phyloP scores from a whole-genome alignment of 441 rosid genomes.

The Brassica hybrid region DNA sequence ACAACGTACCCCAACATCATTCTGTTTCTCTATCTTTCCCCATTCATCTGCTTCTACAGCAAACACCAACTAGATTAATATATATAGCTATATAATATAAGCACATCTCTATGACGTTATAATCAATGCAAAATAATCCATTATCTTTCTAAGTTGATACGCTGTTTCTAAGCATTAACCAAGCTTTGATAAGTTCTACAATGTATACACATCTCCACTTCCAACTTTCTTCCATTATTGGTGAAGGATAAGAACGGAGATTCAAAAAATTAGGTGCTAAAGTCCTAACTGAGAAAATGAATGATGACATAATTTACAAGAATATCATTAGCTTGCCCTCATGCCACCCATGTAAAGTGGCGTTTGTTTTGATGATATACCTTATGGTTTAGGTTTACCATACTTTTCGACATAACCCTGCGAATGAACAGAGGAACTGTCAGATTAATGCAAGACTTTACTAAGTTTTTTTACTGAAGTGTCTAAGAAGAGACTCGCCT shows the following conservation, averaged over 20 bases:
- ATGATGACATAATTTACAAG: conserved; percentile 33
- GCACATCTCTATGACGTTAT: not conserved
- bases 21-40: not conserved
- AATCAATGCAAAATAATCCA: not conserved
- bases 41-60: conserved; percentile 1
- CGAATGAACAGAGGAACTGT: conserved; percentile 45
- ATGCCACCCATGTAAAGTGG: conserved; percentile 26
- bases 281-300: conserved; percentile 13
- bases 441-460: conserved; percentile 24
- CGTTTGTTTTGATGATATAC: conserved; percentile 29
- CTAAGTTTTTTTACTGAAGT: not conserved
- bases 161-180: conserved; percentile 45
- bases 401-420: conserved; percentile 81
- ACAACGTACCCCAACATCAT: conserved; percentile 16
- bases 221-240: conserved; percentile 33
- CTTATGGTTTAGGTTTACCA: conserved; percentile 70
- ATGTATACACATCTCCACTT: conserved; percentile 30
- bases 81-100: not conserved
- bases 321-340: conserved; percentile 21
- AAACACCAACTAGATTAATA: conserved; percentile 1
- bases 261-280: conserved; percentile 10
- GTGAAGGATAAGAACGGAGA: conserved; percentile 11
- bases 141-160: conserved; percentile 20
- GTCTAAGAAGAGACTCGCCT: conserved; percentile 54
- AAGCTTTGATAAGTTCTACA: conserved; percentile 30